phyloP scores from a whole-genome alignment of 192 early-diverging fungal genomes.

The Coemansia sp. region DNA sequence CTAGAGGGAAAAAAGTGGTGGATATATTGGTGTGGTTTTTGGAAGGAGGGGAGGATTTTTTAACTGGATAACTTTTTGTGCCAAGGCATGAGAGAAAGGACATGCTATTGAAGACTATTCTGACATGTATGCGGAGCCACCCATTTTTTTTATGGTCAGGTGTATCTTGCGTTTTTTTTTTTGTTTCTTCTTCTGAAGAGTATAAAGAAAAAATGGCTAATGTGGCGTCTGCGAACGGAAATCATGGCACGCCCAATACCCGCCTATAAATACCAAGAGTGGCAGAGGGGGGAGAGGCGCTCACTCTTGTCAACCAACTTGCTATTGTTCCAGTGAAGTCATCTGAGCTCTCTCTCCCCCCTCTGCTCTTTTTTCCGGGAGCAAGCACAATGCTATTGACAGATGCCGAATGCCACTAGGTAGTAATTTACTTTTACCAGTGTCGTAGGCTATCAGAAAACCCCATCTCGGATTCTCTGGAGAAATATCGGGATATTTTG shows the following conservation, averaged over 20 bases:
- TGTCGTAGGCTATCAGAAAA: too few relatives aligned
- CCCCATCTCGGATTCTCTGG: too few relatives aligned
- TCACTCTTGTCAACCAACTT: neutral
- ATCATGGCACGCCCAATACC: neutral
- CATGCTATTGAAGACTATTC: neutral
- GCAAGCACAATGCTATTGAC: neutral
- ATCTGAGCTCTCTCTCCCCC: neutral
- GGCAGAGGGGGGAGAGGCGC: neutral
- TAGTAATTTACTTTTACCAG: too few relatives aligned
- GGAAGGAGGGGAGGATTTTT: too few relatives aligned
- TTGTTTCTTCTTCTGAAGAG: neutral
- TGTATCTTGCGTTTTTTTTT: neutral
- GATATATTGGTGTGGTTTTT: neutral
- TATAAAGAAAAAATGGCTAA: neutral
- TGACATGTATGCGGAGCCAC: neutral
- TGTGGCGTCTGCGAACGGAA: neutral
- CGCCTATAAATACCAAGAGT: neutral
- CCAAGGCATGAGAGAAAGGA: neutral
- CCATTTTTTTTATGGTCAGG: constrained; percentile 1
- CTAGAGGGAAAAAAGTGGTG: neutral
- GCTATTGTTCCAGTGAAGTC: neutral
- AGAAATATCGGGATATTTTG: too few relatives aligned
- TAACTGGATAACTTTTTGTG: neutral
- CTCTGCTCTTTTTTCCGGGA: neutral
- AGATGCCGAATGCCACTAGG: constrained; percentile 2